Percentiles rank a stretch among this genome's conserved stretches.
phyloP scores from a whole-genome alignment of 2,329 filamentous ascomycete species.

The Talaromyces islandicus region DNA sequence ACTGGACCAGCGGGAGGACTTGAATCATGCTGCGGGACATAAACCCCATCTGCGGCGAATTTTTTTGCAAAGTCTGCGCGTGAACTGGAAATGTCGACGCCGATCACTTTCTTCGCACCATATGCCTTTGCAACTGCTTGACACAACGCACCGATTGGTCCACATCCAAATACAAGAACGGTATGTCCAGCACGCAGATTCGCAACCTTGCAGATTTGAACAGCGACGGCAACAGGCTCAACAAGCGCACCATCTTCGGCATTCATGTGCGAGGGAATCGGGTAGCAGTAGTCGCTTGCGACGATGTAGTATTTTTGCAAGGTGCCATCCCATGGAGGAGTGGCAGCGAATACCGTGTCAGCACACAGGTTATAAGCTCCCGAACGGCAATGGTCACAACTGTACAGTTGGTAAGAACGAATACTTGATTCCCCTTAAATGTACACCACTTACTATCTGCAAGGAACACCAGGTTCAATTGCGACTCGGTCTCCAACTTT shows the following conservation, averaged over 20 bases:
- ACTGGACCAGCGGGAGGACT: constrained; percentile 21
- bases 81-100: constrained; percentile 41
- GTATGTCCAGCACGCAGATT: constrained; percentile 37
- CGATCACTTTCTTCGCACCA: constrained; percentile 41
- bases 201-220: constrained; percentile 41
- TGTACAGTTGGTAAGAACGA: not conserved
- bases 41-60: constrained; percentile 43
- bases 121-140: constrained; percentile 44
- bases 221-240: constrained; percentile 49
- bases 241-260: constrained; percentile 50
- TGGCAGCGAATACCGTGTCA: constrained; percentile 47
- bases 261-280: constrained; percentile 39
- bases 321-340: constrained; percentile 46
- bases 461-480: constrained; percentile 45
- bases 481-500: constrained; percentile 43
- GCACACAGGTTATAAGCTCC: constrained; percentile 35
- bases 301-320: constrained; percentile 46
- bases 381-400: constrained; percentile 38
- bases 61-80: constrained; percentile 38
- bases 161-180: constrained; percentile 46
- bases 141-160: constrained; percentile 45
- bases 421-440: not conserved
- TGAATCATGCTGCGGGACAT: constrained; percentile 25
- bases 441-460: constrained; percentile 17
- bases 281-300: constrained; percentile 44